Base-by-base conservation (phyloP, 2,329 filamentous ascomycete genomes). In the Alternaria triticina region DNA sequence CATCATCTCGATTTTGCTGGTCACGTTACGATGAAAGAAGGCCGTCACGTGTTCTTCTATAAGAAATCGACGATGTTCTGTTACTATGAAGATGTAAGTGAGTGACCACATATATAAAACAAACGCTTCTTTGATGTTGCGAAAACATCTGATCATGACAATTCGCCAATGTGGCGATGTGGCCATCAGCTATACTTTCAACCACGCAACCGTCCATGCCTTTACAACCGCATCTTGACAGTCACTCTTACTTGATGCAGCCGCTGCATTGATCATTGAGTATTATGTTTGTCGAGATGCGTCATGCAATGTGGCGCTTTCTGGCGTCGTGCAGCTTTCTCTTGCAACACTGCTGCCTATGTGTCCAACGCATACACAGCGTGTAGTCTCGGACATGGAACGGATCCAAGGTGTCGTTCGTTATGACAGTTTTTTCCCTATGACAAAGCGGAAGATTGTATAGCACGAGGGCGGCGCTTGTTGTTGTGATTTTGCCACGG, bases 401-500 rank as follows among this genome's bases (percentile, higher is more conserved):
- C 0, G 27, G 8, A 17, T 22, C 12, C 47, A 15, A 6, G 20
- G 17, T 30, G 9, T 20, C 30, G 17, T 9, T 51, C 0, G n/a
- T 30, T 40, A 40, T 40, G 36, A 8, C 15, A 17, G 25, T 3
- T 12, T 49, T 25, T 6, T 10, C 2, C 9, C 10, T 49, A 7
- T 15, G 28, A 33, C 44, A 17, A 50, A 11, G 36, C 13, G 9
- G 22, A 47, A 7, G 4, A 30, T 9, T 1, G n/a, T 12, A 57
- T n/a, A 25, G 36, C n/a, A 40, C 46, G 12, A 51, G 30, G 46
- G 33, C 47, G 54, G 58, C 46, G 61, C 47, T 50, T 61, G 52
- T 25, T 61, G 57, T 55, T 59, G 28, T 51, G 27, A 13, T 60
- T 52, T 60, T 47, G 64, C 64, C 64, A 61, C 64, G 27, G 57